These are phyloP conservation scores for Amoebophrya sp. DNA, from an alignment of 169 alveolate species.

Conservation along the genomic window DNA sequence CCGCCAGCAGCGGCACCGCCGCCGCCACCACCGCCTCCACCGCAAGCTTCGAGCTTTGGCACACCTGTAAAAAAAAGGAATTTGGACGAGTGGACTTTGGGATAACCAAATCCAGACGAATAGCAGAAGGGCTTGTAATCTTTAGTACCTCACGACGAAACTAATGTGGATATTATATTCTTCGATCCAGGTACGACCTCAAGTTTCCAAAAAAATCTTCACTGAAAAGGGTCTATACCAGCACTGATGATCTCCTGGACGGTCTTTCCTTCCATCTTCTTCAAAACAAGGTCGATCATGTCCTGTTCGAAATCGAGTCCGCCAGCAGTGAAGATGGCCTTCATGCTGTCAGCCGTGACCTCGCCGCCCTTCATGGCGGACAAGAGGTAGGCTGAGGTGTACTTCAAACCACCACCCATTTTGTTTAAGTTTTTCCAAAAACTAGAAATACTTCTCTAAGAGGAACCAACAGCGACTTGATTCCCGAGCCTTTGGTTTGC, in stretches of 20 bases:
- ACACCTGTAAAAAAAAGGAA: background rate
- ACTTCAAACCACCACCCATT: background rate
- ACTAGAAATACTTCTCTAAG: too few relatives aligned
- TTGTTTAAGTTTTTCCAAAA: too few relatives aligned
- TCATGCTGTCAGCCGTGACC: background rate
- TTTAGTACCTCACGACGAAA: too few relatives aligned
- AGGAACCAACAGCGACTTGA: too few relatives aligned
- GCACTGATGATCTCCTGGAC: background rate
- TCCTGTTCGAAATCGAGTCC: background rate
- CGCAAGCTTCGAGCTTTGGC: background rate
- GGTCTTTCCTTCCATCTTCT: background rate
- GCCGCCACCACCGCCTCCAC: background rate
- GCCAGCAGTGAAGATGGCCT: background rate
- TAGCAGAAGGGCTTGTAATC: too few relatives aligned
- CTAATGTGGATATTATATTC: too few relatives aligned
- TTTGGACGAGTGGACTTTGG: too few relatives aligned
- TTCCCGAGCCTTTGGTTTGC: too few relatives aligned
- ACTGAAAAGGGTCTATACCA: background rate
- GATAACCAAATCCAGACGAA: too few relatives aligned
- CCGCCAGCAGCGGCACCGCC: slow-evolving; percentile 17
- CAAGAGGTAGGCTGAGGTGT: background rate
- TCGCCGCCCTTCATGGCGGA: slow-evolving; percentile 1
- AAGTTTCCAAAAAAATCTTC: too few relatives aligned
- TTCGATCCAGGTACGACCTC: too few relatives aligned
- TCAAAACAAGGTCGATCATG: background rate